Evolutionary conservation across 23 red algal species (phyloP), one percentile per base, ranked within the genome.

Genomic region (Gracilariopsis chorda): DNA sequence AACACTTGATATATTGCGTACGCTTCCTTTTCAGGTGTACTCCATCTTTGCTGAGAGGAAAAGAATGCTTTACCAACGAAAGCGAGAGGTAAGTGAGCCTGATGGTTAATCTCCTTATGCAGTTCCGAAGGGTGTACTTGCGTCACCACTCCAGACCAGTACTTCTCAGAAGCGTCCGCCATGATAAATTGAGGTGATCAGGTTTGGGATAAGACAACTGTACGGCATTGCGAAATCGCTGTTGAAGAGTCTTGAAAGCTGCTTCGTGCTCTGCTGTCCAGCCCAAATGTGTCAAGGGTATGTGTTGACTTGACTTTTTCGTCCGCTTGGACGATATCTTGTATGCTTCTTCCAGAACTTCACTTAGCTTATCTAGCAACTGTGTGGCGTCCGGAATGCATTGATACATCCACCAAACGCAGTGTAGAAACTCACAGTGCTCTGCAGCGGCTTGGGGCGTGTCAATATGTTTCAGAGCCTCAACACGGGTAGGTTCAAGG

Each of bases 91-190:
- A 59, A 1, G 36, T 88, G 62, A 35, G 48, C 29, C 48, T 88
- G 65, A 23, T 71, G 14, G n/a, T 87, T 21, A 30, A 74, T 3
- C n/a, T 6, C 33, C 33, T 69, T 49, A 34, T 37, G 19, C 7
- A 73, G 44, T 21, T 72, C 44, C 42, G 59, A 17, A 35, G 8
- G 41, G 43, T 42, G 49, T 8, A 61, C 46, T 40, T 77, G 67
- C 1, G 4, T 88, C 12, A 88, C 84, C 9, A 88, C 48, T 21
- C 47, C 48, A 6, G 67, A 75, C 10, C 65, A 88, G 46, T 74
- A 88, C 25, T 59, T 55, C 33, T 88, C 64, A 46, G 84, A 75
- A 51, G 62, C 84, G 40, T 88, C 84, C 7, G 48, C 76, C 11
- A 74, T 32, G 29, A 88, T 35, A 44, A 88, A n/a, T 76, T 88